phyloP scores from a whole-genome alignment of 805 yeast species.

The Kodamaea sagamina region DNA sequence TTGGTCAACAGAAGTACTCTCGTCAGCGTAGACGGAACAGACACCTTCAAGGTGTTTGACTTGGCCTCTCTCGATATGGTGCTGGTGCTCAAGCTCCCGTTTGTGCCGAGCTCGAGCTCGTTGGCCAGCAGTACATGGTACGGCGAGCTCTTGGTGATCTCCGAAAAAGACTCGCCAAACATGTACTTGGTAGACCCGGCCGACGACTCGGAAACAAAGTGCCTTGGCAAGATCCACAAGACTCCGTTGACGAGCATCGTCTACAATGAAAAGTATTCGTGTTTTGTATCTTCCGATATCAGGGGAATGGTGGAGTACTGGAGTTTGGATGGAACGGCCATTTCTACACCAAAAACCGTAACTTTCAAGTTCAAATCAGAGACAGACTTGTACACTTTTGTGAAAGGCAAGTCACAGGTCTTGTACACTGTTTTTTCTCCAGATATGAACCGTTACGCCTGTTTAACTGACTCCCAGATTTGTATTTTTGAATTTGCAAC shows the following conservation, averaged over 20 bases:
- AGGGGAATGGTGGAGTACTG: conserved; percentile 27
- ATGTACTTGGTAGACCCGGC: conserved; percentile 16
- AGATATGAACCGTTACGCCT: conserved; percentile 15
- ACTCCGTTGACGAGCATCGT: conserved; percentile 15
- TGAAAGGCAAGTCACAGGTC: conserved; percentile 30
- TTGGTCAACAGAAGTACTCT: conserved; percentile 18
- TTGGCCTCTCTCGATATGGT: conserved; percentile 37
- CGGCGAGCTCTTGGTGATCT: conserved; percentile 15
- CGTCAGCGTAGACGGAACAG: conserved; percentile 25
- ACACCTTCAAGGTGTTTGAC: conserved; percentile 32
- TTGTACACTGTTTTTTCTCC: conserved; percentile 19
- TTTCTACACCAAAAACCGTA: conserved; percentile 9
- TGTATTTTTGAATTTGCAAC: conserved; percentile 32
- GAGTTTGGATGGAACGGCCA: conserved; percentile 14
- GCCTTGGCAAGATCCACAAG: conserved; percentile 15
- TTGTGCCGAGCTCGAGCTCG: conserved; percentile 21
- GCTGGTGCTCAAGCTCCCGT: conserved; percentile 27
- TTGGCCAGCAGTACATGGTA: conserved; percentile 18
- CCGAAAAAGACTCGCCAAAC: conserved; percentile 15
- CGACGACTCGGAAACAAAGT: conserved; percentile 14
- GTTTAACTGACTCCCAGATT: conserved; percentile 22
- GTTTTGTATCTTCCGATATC: conserved; percentile 23
- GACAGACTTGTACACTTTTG: conserved; percentile 39
- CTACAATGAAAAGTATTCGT: conserved; percentile 17
- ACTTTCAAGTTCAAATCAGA: conserved; percentile 37